Evolutionary conservation across 805 yeast species (phyloP), one percentile per base, ranked within the genome.

Genomic region (Debaryomyces hansenii): DNA sequence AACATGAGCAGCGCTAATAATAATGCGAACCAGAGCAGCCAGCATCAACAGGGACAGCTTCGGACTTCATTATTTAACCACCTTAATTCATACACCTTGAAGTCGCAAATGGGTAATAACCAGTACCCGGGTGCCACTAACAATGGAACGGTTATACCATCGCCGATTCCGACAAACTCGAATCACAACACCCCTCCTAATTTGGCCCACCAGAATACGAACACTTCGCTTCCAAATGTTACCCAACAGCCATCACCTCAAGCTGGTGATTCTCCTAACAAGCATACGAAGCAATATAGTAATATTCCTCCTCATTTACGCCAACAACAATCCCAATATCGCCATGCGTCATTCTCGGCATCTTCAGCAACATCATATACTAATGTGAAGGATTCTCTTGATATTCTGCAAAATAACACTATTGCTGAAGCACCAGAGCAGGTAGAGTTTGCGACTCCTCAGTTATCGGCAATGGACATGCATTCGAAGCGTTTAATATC

Each of bases 361-460:
- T 80, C 85, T 1, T 70, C 83, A 11, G 79, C 84, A 1, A 63
- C 74, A 5, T 78, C 87, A 0, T 84, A 85, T 57, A 74, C 85
- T 1, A 77, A 77, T n/a, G 55, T 65, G 27, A 72, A 75, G 50
- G 84, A 79, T 39, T 70, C 74, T 3, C 38, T 57, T 29, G 49
- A 58, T 20, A 69, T 73, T 36, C 69, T 63, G 34, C 67, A 48
- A 60, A 66, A 55, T 39, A 62, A 55, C 40, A 47, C 18, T 6
- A 40, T 37, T 16, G 41, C 60, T 4, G 79, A 75, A 33, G 79
- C 78, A 0, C 90, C 91, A 1, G 77, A 76, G 37, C 90, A 86
- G 56, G 90, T 86, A 20, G 87, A 84, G 2, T 88, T 87, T 59
- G 81, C 95, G 1, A 86, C 95, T 0, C 96, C 96, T 2, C 96